These are phyloP conservation scores for Apiotrichum sp. DNA, from an alignment of 1,284 basidiomycete genomes.

Conservation along the genomic window DNA sequence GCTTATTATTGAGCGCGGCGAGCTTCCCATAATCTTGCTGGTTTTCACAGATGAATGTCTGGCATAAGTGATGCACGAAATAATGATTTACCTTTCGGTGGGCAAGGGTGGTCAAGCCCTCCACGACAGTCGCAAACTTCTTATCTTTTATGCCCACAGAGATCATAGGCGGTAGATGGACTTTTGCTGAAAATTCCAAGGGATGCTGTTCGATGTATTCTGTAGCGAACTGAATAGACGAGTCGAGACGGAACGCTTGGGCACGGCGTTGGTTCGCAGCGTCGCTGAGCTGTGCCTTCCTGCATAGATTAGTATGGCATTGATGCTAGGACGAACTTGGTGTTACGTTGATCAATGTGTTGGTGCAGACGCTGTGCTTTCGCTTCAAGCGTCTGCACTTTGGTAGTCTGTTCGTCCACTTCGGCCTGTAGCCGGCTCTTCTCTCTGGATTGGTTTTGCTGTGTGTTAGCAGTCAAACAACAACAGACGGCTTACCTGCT, in stretches of 20 bases:
- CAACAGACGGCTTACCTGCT: background rate
- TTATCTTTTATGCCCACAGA: constrained; percentile 65
- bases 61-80: constrained; percentile 11
- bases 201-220: constrained; percentile 69
- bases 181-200: constrained; percentile 64
- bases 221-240: constrained; percentile 57
- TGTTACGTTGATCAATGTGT: constrained; percentile 1
- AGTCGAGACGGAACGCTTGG: constrained; percentile 52
- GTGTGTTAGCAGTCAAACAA: background rate
- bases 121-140: constrained; percentile 63
- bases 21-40: constrained; percentile 73
- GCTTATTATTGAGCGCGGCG: constrained; percentile 61
- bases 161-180: constrained; percentile 78
- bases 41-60: constrained; percentile 83
- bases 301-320: constrained; percentile 30
- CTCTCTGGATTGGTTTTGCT: background rate
- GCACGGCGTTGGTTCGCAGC: constrained; percentile 51
- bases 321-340: background rate
- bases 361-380: background rate
- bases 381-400: background rate
- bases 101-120: constrained; percentile 59
- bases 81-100: constrained; percentile 58
- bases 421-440: background rate
- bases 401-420: too few species aligned
- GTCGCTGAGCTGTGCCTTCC: constrained; percentile 58